Conservation (phyloP, 228 moss, liverwort and hornwort species). For the Sphagnum fallax region DNA sequence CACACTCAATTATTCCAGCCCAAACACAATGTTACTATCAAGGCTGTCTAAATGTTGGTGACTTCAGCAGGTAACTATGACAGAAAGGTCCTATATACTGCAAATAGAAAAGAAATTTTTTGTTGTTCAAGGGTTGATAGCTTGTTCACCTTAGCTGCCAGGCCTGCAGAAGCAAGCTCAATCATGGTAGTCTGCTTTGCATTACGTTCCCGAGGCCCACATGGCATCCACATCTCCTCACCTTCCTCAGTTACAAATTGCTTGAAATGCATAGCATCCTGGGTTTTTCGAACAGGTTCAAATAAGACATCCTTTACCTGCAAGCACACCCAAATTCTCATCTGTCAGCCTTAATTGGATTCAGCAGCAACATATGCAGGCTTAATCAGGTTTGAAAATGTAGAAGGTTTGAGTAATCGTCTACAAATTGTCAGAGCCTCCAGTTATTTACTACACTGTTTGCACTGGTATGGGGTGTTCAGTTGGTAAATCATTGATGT, state of each 20-base stretch:
- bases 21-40: too few relatives aligned
- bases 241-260: constrained; percentile 45
- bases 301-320: constrained; percentile 97
- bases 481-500: too few relatives aligned
- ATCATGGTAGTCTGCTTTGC: constrained; percentile 81
- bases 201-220: constrained; percentile 72
- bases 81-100: too few relatives aligned
- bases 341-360: background rate
- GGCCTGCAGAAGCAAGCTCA: constrained; percentile 60
- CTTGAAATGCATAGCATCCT: constrained; percentile 97
- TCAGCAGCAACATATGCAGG: background rate
- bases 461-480: too few relatives aligned
- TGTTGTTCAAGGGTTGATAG: too few relatives aligned
- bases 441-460: too few relatives aligned
- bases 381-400: background rate
- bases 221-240: constrained; percentile 94
- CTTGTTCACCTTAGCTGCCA: constrained; percentile 33
- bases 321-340: background rate
- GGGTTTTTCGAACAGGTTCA: constrained; percentile 98
- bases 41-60: too few relatives aligned
- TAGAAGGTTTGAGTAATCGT: too few relatives aligned
- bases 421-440: too few relatives aligned
- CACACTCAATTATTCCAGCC: too few relatives aligned
- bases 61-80: too few relatives aligned
- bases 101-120: too few relatives aligned